Evolutionary conservation across 164 flowering plant genomes (phyloP).

Genomic region (Warburgia ugandensis): DNA sequence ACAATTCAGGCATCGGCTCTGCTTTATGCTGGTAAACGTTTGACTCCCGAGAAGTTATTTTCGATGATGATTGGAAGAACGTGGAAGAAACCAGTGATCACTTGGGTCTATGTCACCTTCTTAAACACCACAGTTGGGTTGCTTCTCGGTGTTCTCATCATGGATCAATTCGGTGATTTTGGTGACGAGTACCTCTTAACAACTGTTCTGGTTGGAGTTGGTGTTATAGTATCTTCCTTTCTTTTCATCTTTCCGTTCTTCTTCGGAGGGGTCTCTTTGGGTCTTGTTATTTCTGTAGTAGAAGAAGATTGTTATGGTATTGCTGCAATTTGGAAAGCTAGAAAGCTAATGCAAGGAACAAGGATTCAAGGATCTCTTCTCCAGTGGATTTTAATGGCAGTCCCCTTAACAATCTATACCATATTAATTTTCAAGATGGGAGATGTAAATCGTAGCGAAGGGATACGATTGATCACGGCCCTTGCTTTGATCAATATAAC

Average conservation of each 20-base stretch:
- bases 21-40: background rate
- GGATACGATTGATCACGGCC: background rate
- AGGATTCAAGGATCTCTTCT: slow-evolving; percentile 11
- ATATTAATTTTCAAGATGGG: no score
- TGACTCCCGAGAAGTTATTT: slow-evolving; percentile 1
- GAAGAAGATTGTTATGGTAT: slow-evolving; percentile 7
- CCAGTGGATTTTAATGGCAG: background rate
- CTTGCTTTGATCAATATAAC: background rate
- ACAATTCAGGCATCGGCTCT: slow-evolving; percentile 1
- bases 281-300: no score
- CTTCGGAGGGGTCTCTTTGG: no score
- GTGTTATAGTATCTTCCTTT: no score
- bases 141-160: background rate
- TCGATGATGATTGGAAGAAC: background rate
- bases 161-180: background rate
- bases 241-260: slow-evolving; percentile 1
- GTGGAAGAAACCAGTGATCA: slow-evolving; percentile 17
- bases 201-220: no score
- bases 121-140: background rate
- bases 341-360: slow-evolving; percentile 13
- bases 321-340: slow-evolving; percentile 9
- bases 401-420: no score
- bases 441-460: no score
- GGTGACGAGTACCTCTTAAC: background rate
- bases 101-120: slow-evolving; percentile 6